A percentile compares a stretch with the other conserved stretches of the same genome.
These are phyloP conservation scores for Ceratocystis cubensis DNA, from an alignment of 2,329 filamentous ascomycete species.

Conservation along the genomic window DNA sequence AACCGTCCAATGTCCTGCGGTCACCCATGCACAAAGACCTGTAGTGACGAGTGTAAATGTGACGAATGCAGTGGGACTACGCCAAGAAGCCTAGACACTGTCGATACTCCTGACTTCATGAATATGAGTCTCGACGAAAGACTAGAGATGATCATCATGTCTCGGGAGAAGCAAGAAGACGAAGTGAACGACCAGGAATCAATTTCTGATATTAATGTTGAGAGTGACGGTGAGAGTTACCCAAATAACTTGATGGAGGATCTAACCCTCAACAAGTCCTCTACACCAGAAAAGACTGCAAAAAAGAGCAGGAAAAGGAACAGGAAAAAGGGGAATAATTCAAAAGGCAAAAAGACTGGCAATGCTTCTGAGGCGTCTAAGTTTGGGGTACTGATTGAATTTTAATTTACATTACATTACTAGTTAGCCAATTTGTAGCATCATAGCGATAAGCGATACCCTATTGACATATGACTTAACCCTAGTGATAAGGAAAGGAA, in stretches of 20 bases:
- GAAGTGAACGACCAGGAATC: not conserved
- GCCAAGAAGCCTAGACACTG: not conserved
- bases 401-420: not conserved
- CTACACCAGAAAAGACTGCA: not conserved
- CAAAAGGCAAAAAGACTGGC: no score
- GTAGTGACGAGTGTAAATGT: not conserved
- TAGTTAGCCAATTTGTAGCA: not conserved
- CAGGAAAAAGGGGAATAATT: not conserved
- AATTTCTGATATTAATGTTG: not conserved
- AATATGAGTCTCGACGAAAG: not conserved
- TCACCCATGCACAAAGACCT: not conserved
- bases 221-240: not conserved
- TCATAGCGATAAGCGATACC: not conserved
- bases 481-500: no score
- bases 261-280: not conserved
- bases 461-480: no score
- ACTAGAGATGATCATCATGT: constrained; percentile 4
- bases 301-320: not conserved
- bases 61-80: not conserved
- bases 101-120: not conserved
- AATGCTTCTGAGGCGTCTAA: not conserved
- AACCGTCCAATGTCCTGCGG: not conserved
- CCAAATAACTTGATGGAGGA: not conserved
- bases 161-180: not conserved
- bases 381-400: not conserved